Percentiles rank a stretch among this genome's conserved stretches.
Conservation (phyloP, 805 yeast species). For the Starmerella sp. region DNA sequence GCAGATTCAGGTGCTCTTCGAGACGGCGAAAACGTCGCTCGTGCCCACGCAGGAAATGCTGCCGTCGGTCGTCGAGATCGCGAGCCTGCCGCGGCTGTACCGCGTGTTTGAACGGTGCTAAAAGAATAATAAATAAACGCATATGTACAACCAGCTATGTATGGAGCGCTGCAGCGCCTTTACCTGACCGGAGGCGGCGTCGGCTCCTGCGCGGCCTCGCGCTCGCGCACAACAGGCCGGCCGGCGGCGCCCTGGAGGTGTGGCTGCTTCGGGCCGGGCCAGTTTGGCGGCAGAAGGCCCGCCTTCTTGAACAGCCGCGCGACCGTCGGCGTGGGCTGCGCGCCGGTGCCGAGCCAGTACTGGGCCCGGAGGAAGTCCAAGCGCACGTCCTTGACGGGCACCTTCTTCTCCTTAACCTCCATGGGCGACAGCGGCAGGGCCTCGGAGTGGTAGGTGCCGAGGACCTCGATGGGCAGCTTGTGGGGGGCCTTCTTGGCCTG, state of each 20-base stretch:
- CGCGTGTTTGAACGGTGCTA: conserved; percentile 82
- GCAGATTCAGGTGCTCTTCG: conserved; percentile 39
- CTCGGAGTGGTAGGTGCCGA: conserved; percentile 85
- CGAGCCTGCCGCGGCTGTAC: conserved; percentile 83
- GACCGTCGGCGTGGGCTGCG: conserved; percentile 81
- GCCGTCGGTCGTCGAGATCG: conserved; percentile 64
- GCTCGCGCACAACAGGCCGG: conserved; percentile 12
- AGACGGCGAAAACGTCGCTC: conserved; percentile 49
- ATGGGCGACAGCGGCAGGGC: conserved; percentile 57
- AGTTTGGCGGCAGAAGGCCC: conserved; percentile 38
- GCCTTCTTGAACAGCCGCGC: conserved; percentile 65
- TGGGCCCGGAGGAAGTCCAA: conserved; percentile 81
- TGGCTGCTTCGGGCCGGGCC: conserved; percentile 28
- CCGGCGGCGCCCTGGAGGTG: background rate
- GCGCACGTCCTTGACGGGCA: conserved; percentile 65
- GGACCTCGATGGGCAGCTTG: conserved; percentile 81
- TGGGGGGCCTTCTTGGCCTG: conserved; percentile 61
- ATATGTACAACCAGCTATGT: conserved; percentile 2
- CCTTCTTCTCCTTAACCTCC: conserved; percentile 44
- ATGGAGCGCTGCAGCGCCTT: background rate
- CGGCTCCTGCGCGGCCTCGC: conserved; percentile 15
- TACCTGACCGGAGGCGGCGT: conserved; percentile 22
- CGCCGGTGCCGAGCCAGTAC: conserved; percentile 97
- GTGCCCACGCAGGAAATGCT: conserved; percentile 48
- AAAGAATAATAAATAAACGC: conserved; percentile 7